Percentiles rank a stretch among this genome's conserved stretches.
Evolutionary conservation across 2,329 filamentous ascomycete species (phyloP).

Genomic region (Colletotrichum spaethianum): DNA sequence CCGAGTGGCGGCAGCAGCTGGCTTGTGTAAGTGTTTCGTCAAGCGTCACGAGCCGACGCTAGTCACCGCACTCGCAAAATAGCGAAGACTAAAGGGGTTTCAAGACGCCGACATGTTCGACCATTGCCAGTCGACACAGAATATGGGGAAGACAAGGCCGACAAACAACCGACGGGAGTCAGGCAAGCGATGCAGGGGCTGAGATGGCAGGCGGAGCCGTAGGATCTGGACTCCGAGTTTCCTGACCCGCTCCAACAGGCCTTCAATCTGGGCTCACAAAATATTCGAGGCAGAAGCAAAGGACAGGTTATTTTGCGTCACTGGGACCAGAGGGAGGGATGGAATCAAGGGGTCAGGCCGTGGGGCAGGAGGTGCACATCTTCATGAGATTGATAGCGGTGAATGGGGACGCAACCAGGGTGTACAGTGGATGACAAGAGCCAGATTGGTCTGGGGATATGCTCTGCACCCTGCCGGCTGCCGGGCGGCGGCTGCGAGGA

Average conservation of each 20-base stretch:
- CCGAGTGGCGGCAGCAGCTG: constrained; percentile 20
- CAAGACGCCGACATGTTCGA: constrained; percentile 32
- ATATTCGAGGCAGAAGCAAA: not conserved
- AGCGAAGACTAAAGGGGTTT: constrained; percentile 15
- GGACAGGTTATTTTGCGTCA: not conserved
- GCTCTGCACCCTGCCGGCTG: constrained; percentile 6
- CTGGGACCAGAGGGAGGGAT: not conserved
- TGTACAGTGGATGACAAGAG: not conserved
- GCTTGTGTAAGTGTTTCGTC: constrained; percentile 29
- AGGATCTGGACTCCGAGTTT: constrained; percentile 1
- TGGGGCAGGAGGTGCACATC: constrained; percentile 26
- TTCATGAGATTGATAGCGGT: constrained; percentile 7
- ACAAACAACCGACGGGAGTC: constrained; percentile 3
- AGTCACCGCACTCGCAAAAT: constrained; percentile 8
- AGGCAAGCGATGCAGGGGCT: not conserved
- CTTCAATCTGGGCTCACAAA: not conserved
- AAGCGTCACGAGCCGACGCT: constrained; percentile 10
- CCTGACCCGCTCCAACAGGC: not conserved
- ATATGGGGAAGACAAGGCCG: constrained; percentile 17
- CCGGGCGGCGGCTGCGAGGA: constrained; percentile 6
- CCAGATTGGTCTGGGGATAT: not conserved
- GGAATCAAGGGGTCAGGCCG: constrained; percentile 12
- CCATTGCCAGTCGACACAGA: constrained; percentile 28
- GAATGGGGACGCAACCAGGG: not conserved
- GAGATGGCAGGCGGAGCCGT: not conserved